These are phyloP conservation scores for Tolypocladium tundrense DNA, from an alignment of 2,329 filamentous ascomycete genomes.

Conservation along the genomic window DNA sequence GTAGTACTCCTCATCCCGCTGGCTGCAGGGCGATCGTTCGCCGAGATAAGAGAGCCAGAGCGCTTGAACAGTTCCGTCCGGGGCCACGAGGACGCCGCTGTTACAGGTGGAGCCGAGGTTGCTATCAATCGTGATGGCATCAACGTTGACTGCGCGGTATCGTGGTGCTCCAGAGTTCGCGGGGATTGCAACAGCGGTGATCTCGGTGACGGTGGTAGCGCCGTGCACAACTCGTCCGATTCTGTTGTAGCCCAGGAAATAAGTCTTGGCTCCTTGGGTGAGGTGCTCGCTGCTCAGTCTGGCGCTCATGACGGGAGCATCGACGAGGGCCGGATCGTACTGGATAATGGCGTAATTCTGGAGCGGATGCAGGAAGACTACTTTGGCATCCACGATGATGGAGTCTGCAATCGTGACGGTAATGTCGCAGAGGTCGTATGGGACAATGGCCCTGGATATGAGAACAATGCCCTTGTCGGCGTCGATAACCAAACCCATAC, in stretches of 20 bases:
- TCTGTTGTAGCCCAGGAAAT: conserved; percentile 97
- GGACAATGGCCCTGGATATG: conserved; percentile 87
- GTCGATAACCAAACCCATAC: conserved; percentile 95
- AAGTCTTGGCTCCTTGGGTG: conserved; percentile 85
- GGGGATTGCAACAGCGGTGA: conserved; percentile 92
- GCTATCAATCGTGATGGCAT: conserved; percentile 95
- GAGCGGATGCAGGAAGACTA: conserved; percentile 89
- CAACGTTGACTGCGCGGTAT: conserved; percentile 90
- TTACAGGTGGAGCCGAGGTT: conserved; percentile 85
- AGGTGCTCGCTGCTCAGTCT: conserved; percentile 72
- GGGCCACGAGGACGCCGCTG: conserved; percentile 81
- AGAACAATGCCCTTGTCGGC: conserved; percentile 91
- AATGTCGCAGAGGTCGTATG: conserved; percentile 94
- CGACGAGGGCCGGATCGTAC: conserved; percentile 88
- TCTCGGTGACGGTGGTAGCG: conserved; percentile 90
- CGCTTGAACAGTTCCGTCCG: conserved; percentile 87
- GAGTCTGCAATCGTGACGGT: conserved; percentile 94
- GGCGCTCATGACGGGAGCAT: conserved; percentile 85
- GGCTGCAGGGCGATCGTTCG: conserved; percentile 66
- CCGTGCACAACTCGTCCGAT: conserved; percentile 89
- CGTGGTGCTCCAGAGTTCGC: conserved; percentile 85
- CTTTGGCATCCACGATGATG: conserved; percentile 86
- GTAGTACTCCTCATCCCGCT: conserved; percentile 93
- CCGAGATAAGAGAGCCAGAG: conserved; percentile 96
- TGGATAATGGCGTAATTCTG: conserved; percentile 95